Base-by-base conservation (phyloP, 2,329 filamentous ascomycete genomes). In the Fusarium acutatum region DNA sequence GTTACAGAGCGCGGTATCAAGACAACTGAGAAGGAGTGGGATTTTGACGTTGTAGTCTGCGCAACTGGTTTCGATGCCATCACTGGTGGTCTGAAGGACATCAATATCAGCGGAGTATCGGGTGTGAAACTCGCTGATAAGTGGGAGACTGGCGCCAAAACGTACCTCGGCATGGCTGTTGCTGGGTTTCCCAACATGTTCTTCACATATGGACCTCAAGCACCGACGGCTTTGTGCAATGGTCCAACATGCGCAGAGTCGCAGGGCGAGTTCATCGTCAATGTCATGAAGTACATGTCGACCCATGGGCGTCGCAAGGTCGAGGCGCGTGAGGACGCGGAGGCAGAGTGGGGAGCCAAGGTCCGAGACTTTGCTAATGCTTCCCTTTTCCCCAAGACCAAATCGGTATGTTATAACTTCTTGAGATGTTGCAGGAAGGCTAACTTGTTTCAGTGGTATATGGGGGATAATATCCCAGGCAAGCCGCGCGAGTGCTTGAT, bases 1-100 rank as follows among this genome's bases (percentile, higher is more conserved):
- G 64, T 59, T 0, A 60, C 44, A 6, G 35, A 37, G 6, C 57
- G 12, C 2, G 34, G 44, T 20, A 30, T 60, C 0, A 37, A 52
- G 17, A 40, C 57, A 24, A 52, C 13, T 4, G 57, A 52, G 10
- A 52, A 32, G 20, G 14, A 64, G 6, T 41, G 37, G 15, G 54
- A 64, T 10, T 60, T 60, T 40, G 71, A 74, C 6, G 56, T 58
- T 4, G 22, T 74, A 1, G 56, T 74, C 4, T 54, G 64, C 18
- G 72, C 70, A 11, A 74, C 72, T 2, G 72, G 72, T 1, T 74
- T 73, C 10, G 72, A 74, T 50, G 52, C 72, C 7, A 52, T 71
- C 17, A 73, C 71, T 2, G 72, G 71, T 0, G 49, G 62, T 20
- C 41, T 74, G 20, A 47, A 52, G 3, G 37, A 53, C 7, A 47